Percentiles rank a stretch among this genome's conserved stretches.
Conservation (phyloP, 2,329 filamentous ascomycete species). For the Fusarium sacchari region DNA sequence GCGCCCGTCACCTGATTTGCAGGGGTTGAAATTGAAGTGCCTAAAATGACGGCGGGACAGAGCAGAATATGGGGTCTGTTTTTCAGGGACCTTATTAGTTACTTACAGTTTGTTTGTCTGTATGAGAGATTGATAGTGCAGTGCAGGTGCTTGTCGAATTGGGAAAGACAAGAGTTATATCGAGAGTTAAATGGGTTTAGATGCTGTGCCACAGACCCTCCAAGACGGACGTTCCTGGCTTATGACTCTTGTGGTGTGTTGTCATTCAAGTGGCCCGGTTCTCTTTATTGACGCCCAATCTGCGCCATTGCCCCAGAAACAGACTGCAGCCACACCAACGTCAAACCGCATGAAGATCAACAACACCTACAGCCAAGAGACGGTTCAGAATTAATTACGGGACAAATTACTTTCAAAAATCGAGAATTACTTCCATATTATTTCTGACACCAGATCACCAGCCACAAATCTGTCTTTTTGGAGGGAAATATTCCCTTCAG, state of each 20-base stretch:
- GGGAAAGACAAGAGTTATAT: slow-evolving; percentile 14
- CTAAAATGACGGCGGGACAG: slow-evolving; percentile 5
- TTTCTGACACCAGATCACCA: not conserved
- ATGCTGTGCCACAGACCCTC: slow-evolving; percentile 17
- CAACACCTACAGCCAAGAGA: slow-evolving; percentile 9
- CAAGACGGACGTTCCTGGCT: slow-evolving; percentile 1
- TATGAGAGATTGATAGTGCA: not conserved
- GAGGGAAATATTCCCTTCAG: not conserved
- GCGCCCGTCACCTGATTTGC: slow-evolving; percentile 43
- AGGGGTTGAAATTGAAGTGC: slow-evolving; percentile 29
- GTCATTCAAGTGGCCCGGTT: slow-evolving; percentile 28
- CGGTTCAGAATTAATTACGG: not conserved
- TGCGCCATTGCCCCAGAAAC: slow-evolving; percentile 45
- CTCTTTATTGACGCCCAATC: slow-evolving; percentile 45
- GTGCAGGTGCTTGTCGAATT: slow-evolving; percentile 6
- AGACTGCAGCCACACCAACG: slow-evolving; percentile 21
- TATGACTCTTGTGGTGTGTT: slow-evolving; percentile 30
- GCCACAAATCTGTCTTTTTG: not conserved
- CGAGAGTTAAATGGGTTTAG: not conserved
- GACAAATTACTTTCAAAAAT: not conserved
- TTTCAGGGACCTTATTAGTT: not conserved
- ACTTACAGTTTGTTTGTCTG: not conserved
- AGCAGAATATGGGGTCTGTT: slow-evolving; percentile 16
- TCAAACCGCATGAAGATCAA: slow-evolving; percentile 21
- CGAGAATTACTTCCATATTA: not conserved